Conservation (phyloP, 2,329 filamentous ascomycete species). For the Penicillium paneum region DNA sequence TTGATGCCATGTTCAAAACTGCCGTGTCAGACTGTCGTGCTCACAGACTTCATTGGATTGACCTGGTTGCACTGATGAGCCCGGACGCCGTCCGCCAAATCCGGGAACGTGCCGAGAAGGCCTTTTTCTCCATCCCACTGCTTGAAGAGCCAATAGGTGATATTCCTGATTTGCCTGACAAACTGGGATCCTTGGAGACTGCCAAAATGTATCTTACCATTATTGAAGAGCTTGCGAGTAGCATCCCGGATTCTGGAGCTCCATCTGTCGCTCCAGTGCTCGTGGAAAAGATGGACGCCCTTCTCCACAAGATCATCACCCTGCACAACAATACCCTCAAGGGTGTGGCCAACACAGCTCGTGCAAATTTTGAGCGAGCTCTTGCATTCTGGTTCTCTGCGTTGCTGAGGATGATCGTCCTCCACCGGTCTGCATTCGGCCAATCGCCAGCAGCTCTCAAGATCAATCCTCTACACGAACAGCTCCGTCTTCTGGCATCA, state of each 20-base stretch:
- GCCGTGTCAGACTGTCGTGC: conserved; percentile 36
- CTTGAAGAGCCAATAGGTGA: conserved; percentile 25
- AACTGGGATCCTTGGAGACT: conserved; percentile 26
- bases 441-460: conserved; percentile 23
- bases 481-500: conserved; percentile 37
- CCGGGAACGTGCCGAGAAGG: conserved; percentile 41
- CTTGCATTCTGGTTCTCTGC: conserved; percentile 43
- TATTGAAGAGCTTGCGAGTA: conserved; percentile 39
- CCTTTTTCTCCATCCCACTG: conserved; percentile 38
- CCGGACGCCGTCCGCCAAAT: conserved; percentile 40
- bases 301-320: conserved; percentile 38
- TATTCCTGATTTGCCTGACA: conserved; percentile 9
- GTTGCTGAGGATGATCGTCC: conserved; percentile 39
- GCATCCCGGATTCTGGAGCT: conserved; percentile 35
- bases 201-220: conserved; percentile 40
- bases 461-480: conserved; percentile 30
- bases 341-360: conserved; percentile 11
- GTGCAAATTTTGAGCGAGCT: conserved; percentile 29
- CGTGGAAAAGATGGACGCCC: conserved; percentile 40
- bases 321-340: conserved; percentile 26
- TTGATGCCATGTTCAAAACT: conserved; percentile 42
- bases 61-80: conserved; percentile 39
- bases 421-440: conserved; percentile 40
- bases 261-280: conserved; percentile 33
- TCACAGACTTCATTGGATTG: conserved; percentile 38